These are phyloP conservation scores for Boletellus emodensis DNA, from an alignment of 768 basidiomycete species.

Conservation along the genomic window DNA sequence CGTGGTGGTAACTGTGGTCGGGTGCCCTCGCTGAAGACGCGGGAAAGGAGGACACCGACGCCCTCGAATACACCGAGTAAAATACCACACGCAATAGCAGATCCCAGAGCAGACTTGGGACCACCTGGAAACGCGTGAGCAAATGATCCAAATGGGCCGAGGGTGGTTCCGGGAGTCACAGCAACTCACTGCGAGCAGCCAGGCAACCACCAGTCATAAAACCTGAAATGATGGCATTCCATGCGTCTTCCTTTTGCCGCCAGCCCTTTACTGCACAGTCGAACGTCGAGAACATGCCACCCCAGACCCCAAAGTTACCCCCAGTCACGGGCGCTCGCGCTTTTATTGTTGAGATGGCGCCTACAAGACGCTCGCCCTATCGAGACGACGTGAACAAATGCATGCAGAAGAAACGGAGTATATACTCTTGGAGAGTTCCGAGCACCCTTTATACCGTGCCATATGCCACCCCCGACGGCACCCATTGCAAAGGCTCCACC, in stretches of 20 bases:
- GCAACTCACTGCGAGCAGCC: slow-evolving; percentile 81
- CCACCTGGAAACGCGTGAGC: slow-evolving; percentile 57
- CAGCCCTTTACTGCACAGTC: slow-evolving; percentile 98
- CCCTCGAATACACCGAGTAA: slow-evolving; percentile 93
- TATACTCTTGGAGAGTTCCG: slow-evolving; percentile 91
- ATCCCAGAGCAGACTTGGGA: slow-evolving; percentile 83
- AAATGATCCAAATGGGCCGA: background rate
- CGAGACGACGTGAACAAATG: background rate
- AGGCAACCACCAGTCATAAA: slow-evolving; percentile 98
- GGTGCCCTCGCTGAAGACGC: slow-evolving; percentile 82
- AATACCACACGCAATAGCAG: slow-evolving; percentile 95
- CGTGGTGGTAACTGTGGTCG: slow-evolving; percentile 77
- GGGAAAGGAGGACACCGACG: slow-evolving; percentile 86
- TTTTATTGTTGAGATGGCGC: slow-evolving; percentile 94
- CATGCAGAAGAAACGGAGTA: background rate
- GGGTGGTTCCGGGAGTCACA: background rate
- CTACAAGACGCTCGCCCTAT: slow-evolving; percentile 91
- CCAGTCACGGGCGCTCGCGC: slow-evolving; percentile 97
- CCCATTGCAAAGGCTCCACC: slow-evolving; percentile 98
- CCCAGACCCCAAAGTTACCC: slow-evolving; percentile 94
- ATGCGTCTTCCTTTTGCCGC: slow-evolving; percentile 96
- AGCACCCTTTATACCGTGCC: slow-evolving; percentile 98
- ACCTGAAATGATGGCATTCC: slow-evolving; percentile 98
- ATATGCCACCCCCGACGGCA: slow-evolving; percentile 94
- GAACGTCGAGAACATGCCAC: slow-evolving; percentile 98